Percentiles rank a stretch among this genome's conserved stretches.
phyloP scores from a whole-genome alignment of 371 early-diverging fungal genomes.

The Rhizopus stolonifer region DNA sequence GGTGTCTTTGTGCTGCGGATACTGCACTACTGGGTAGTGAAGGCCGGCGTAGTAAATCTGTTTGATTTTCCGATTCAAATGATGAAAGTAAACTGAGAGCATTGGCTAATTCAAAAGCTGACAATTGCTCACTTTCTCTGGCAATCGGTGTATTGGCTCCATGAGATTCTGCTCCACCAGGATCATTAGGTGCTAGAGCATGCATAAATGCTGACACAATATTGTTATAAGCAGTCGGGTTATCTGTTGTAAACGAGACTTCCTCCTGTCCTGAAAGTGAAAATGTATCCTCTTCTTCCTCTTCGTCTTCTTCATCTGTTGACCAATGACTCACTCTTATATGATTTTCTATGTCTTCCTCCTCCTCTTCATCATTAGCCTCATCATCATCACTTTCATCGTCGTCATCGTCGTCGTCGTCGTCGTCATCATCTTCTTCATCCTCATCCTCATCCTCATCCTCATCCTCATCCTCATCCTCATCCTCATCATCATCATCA shows the following conservation, averaged over 20 bases:
- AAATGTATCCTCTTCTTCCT: conserved; percentile 36
- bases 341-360: background rate
- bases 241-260: conserved; percentile 20
- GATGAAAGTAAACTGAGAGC: conserved; percentile 19
- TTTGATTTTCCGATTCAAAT: background rate
- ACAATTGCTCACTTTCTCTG: conserved; percentile 14
- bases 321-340: conserved; percentile 27
- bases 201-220: conserved; percentile 42
- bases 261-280: conserved; percentile 31
- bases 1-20: conserved; percentile 26
- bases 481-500: conserved; percentile 17
- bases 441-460: conserved; percentile 9
- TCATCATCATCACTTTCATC: conserved; percentile 40
- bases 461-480: conserved; percentile 19
- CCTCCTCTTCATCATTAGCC: conserved; percentile 25
- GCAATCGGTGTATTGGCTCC: conserved; percentile 15
- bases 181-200: conserved; percentile 23
- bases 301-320: conserved; percentile 40
- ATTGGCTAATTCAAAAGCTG: conserved; percentile 23
- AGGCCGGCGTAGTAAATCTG: conserved; percentile 25
- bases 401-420: conserved; percentile 31
- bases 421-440: conserved; percentile 1
- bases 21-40: conserved; percentile 44
- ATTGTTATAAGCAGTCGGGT: conserved; percentile 28
- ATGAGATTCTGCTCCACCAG: background rate